These are phyloP conservation scores for Deakozyma indianensis DNA, from an alignment of 805 yeast genomes.

Conservation along the genomic window DNA sequence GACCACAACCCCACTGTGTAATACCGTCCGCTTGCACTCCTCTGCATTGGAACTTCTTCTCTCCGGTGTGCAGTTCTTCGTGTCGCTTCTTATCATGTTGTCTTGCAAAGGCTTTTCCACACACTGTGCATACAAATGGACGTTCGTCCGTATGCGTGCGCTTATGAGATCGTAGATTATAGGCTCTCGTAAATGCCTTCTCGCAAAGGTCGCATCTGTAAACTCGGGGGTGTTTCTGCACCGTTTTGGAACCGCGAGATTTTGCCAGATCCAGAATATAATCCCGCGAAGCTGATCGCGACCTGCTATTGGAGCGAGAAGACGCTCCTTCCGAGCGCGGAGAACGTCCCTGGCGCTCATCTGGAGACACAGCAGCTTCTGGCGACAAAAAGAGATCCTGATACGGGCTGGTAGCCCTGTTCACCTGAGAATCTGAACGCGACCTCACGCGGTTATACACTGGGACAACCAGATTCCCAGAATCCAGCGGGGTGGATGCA, in stretches of 20 bases:
- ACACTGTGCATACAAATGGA: slow-evolving; percentile 51
- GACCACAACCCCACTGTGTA: slow-evolving; percentile 64
- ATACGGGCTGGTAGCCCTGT: background rate
- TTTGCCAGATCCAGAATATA: background rate
- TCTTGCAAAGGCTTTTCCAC: slow-evolving; percentile 59
- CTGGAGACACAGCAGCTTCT: background rate
- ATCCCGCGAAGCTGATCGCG: background rate
- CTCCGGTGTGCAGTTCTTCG: slow-evolving; percentile 61
- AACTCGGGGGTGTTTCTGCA: slow-evolving; percentile 58
- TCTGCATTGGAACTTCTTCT: slow-evolving; percentile 52
- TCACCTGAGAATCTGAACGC: background rate
- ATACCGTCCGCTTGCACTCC: slow-evolving; percentile 43
- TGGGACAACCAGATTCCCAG: background rate
- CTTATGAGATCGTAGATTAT: slow-evolving; percentile 80
- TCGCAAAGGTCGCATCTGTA: slow-evolving; percentile 73
- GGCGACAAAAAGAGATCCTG: background rate
- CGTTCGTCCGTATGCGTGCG: slow-evolving; percentile 72
- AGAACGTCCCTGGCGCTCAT: background rate
- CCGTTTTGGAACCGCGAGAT: background rate
- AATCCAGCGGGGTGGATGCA: background rate
- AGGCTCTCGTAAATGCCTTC: slow-evolving; percentile 81
- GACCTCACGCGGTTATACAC: background rate
- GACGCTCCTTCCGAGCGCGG: slow-evolving; percentile 1
- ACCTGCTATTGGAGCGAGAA: background rate
- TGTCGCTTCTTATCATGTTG: slow-evolving; percentile 68